Base-by-base conservation (phyloP, 2,329 filamentous ascomycete genomes). In the Aspergillus bombycis region DNA sequence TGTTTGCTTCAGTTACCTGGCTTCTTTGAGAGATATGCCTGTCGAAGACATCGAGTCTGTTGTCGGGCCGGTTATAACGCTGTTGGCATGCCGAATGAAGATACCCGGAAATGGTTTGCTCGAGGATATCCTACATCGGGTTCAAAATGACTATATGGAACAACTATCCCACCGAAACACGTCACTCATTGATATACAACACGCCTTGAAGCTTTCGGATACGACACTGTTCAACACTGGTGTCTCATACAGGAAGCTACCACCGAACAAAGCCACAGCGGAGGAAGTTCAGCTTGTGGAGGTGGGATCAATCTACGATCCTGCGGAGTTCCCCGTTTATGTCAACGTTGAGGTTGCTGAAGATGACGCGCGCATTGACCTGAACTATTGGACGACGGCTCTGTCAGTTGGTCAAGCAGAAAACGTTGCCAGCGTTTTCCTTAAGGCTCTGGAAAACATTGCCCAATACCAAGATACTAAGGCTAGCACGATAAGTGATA, bases 1-100 rank as follows among this genome's bases (percentile, higher is more conserved):
- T 16, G 84, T 93, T 0, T 81, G 76, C 21, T 84, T 85, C 65
- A 80, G 80, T 12, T 83, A 82, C 64, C 76, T 82, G 56, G 67
- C 75, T 8, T 78, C 76, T 1, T 74, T 80, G 16, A 70, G 81
- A 61, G 80, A 82, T 57, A 70, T 75, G 0, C 62, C 79, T n/a
- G 76, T 80, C 3, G 73, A 76, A 36, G 73, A 74, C 0, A 72
- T 81, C 1, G 74, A 81, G n/a, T 75, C 78, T 7, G 75, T 81
- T 14, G 74, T 83, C n/a, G 82, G 82, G 0, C 81, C 81, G 0
- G 72, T 82, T 7, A 82, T 83, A 58, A 83, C 83, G 52, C 79
- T 81, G 5, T 72, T 82, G 30, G 75, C 80, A 1, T 83, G 80
- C 48, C 77, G 81, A 1, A 79, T 83, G 55, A 74, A 75, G 34